phyloP scores from a whole-genome alignment of 1,284 basidiomycete species.

The Cryptococcus deneoformans region DNA sequence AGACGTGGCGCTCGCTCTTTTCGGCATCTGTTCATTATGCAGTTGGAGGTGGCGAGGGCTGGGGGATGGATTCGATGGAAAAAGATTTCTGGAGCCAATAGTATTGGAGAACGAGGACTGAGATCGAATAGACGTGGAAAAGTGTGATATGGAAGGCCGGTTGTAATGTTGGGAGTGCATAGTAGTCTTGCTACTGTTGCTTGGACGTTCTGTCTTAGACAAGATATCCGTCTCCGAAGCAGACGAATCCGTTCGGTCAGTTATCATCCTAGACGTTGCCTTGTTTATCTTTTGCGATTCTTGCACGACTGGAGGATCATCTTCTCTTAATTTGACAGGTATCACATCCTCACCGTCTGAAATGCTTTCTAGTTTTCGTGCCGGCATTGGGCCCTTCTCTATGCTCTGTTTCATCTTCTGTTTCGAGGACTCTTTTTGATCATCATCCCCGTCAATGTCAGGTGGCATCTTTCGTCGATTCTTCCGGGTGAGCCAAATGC shows the following conservation, averaged over 20 bases:
- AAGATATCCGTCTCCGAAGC: background rate
- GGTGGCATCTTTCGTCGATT: background rate
- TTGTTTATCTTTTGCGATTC: background rate
- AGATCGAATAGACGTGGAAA: too few species aligned
- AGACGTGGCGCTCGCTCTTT: background rate
- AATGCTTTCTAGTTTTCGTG: background rate
- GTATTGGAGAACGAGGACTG: too few species aligned
- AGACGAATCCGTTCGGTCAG: background rate
- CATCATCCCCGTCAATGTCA: slow-evolving; percentile 1
- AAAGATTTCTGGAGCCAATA: background rate
- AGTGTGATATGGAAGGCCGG: background rate
- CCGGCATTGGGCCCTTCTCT: background rate
- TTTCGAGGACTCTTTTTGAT: background rate
- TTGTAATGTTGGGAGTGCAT: background rate
- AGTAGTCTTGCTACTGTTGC: slow-evolving; percentile 4
- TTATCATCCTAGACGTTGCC: background rate
- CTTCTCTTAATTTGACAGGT: slow-evolving; percentile 1
- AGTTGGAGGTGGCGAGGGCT: slow-evolving; percentile 4
- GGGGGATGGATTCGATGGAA: slow-evolving; percentile 2
- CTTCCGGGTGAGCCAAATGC: slow-evolving; percentile 21
- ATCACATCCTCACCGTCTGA: slow-evolving; percentile 4
- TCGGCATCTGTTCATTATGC: background rate
- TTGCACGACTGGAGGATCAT: background rate
- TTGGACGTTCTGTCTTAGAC: background rate
- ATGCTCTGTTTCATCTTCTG: slow-evolving; percentile 1